A percentile compares a stretch with the other conserved stretches of the same genome.
These are phyloP conservation scores for Cercospora zeina DNA, from an alignment of 2,329 filamentous ascomycete genomes.

Conservation along the genomic window DNA sequence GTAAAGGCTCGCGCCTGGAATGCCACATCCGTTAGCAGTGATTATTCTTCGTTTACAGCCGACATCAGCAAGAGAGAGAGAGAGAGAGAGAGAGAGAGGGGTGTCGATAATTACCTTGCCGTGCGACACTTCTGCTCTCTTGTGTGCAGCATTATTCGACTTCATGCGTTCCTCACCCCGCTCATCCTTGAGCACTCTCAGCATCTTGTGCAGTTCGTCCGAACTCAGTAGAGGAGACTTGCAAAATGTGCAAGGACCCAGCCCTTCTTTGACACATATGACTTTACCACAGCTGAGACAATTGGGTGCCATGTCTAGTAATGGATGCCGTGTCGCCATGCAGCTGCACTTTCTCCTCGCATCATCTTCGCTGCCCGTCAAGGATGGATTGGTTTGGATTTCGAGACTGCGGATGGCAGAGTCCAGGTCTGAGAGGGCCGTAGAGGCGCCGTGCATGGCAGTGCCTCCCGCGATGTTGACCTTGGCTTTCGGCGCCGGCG, in stretches of 20 bases:
- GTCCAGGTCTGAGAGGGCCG: constrained; percentile 66
- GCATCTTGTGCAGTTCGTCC: constrained; percentile 79
- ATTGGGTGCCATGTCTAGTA: constrained; percentile 89
- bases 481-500: constrained; percentile 60
- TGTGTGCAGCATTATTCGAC: constrained; percentile 70
- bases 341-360: constrained; percentile 75
- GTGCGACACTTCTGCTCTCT: constrained; percentile 62
- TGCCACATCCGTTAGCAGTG: neutral
- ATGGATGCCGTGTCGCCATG: constrained; percentile 80
- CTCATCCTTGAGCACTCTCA: constrained; percentile 78
- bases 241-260: constrained; percentile 93
- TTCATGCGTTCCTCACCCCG: constrained; percentile 84
- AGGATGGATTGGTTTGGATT: constrained; percentile 81
- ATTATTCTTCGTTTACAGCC: neutral
- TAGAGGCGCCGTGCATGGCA: constrained; percentile 79
- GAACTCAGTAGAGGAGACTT: constrained; percentile 69
- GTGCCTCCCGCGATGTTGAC: constrained; percentile 72
- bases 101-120: constrained; percentile 30
- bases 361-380: constrained; percentile 52
- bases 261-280: constrained; percentile 87
- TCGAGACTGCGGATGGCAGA: constrained; percentile 87
- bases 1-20: constrained; percentile 37
- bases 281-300: constrained; percentile 92
- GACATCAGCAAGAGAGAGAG: constrained; percentile 16
- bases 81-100: too few relatives aligned